Conservation (phyloP, 179 eudicot genomes). For the Patellifolia procumbens region DNA sequence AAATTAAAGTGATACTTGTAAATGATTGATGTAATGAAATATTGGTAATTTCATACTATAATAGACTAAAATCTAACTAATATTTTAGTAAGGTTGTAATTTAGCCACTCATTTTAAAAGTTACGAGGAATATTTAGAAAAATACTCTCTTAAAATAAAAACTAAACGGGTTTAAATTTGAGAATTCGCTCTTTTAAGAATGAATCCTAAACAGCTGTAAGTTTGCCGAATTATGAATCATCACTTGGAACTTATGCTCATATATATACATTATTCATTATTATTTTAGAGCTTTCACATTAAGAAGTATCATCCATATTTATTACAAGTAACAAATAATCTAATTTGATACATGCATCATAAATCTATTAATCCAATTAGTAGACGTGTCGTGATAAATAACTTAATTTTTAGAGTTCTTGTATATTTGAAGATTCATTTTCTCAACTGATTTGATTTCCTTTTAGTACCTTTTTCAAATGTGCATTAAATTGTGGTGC, state of each 20-base stretch:
- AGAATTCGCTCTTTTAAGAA: too few relatives aligned
- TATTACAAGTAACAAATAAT: not conserved
- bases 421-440: slow-evolving; percentile 3
- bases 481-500: not conserved
- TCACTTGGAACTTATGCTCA: not conserved
- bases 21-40: slow-evolving; percentile 13
- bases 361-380: not conserved
- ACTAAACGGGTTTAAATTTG: too few relatives aligned
- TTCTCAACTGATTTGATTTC: not conserved
- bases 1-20: too few relatives aligned
- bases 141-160: too few relatives aligned
- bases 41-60: slow-evolving; percentile 3
- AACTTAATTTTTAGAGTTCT: not conserved
- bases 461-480: not conserved
- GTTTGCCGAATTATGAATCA: not conserved
- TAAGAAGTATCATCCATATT: too few relatives aligned
- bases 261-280: not conserved
- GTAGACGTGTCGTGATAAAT: slow-evolving; percentile 23
- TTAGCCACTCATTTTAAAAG: too few relatives aligned
- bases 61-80: too few relatives aligned
- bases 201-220: too few relatives aligned
- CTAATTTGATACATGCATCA: not conserved
- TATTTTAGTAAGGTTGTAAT: too few relatives aligned
- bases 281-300: slow-evolving; percentile 3
- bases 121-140: too few relatives aligned